phyloP scores from a whole-genome alignment of 345 rosid species.

The Moringa oleifera region DNA sequence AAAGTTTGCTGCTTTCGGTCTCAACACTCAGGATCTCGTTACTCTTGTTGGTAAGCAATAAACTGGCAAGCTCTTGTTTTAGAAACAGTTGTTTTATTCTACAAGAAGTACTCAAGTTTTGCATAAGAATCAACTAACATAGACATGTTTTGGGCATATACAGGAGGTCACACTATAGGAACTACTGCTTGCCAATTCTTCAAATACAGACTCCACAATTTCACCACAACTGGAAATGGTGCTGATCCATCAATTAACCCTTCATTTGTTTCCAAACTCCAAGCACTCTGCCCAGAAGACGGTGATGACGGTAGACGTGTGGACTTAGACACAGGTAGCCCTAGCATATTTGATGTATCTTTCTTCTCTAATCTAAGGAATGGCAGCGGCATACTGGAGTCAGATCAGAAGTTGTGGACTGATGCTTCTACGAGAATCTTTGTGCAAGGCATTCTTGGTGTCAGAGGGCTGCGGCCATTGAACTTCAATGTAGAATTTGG shows the following conservation, averaged over 20 bases:
- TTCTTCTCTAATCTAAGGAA: conserved; percentile 20
- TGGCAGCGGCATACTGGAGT: conserved; percentile 16
- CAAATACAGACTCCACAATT: conserved; percentile 14
- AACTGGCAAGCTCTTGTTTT: too few relatives aligned
- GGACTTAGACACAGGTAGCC: conserved; percentile 22
- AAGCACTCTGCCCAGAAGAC: conserved; percentile 9
- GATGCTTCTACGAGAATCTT: conserved; percentile 10
- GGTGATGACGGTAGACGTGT: conserved; percentile 15
- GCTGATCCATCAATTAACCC: conserved; percentile 18
- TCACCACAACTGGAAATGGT: conserved; percentile 4
- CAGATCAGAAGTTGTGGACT: conserved; percentile 20
- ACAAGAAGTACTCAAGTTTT: too few relatives aligned
- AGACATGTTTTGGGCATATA: background rate
- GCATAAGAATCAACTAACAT: too few relatives aligned
- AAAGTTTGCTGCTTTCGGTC: conserved; percentile 32
- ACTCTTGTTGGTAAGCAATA: too few relatives aligned
- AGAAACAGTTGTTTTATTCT: background rate
- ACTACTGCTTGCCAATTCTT: conserved; percentile 19
- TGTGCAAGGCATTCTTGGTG: background rate
- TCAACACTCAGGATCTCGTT: conserved; percentile 41
- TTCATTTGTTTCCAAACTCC: conserved; percentile 13
- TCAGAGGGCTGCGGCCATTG: background rate
- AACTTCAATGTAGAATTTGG: conserved; percentile 28
- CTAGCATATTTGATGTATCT: conserved; percentile 12
- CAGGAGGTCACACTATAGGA: conserved; percentile 31